A percentile compares a stretch with the other conserved stretches of the same genome.
phyloP scores from a whole-genome alignment of 176 grass and related monocot genomes.

The Poa annua region DNA sequence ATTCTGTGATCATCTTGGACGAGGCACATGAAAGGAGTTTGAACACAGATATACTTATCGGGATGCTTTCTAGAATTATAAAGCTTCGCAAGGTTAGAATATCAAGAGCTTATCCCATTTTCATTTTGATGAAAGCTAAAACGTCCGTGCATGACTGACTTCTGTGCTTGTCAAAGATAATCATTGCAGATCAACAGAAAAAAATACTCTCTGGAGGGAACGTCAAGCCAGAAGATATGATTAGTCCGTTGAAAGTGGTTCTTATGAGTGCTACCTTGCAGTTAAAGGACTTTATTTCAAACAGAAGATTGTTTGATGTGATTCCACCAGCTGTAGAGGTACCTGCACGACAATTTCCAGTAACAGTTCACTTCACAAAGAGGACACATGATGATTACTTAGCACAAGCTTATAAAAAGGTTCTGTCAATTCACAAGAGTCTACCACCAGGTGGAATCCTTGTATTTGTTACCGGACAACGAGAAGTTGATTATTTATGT shows the following conservation, averaged over 20 bases:
- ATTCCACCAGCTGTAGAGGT: conserved; percentile 79
- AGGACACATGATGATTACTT: conserved; percentile 87
- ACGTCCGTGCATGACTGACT: conserved; percentile 36
- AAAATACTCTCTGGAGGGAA: conserved; percentile 57
- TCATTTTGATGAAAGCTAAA: conserved; percentile 36
- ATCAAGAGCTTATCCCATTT: conserved; percentile 32
- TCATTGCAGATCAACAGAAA: conserved; percentile 69
- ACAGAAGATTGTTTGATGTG: conserved; percentile 79
- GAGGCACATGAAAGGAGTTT: conserved; percentile 99
- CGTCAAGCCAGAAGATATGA: conserved; percentile 58
- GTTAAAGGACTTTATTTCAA: conserved; percentile 86
- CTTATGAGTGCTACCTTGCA: conserved; percentile 98
- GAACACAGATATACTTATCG: conserved; percentile 97
- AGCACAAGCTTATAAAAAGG: conserved; percentile 90
- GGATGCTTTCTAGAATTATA: conserved; percentile 96
- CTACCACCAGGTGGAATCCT: conserved; percentile 90
- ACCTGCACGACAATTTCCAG: conserved; percentile 81
- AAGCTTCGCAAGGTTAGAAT: conserved; percentile 75
- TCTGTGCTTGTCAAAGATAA: conserved; percentile 49
- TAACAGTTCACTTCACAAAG: conserved; percentile 90
- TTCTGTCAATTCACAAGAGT: conserved; percentile 85
- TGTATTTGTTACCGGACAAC: conserved; percentile 96
- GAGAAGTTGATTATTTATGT: conserved; percentile 89
- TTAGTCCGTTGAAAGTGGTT: conserved; percentile 83
- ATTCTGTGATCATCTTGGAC: conserved; percentile 96